phyloP scores from a whole-genome alignment of 2,329 filamentous ascomycete genomes.

The Aspergillus brunneoviolaceus region DNA sequence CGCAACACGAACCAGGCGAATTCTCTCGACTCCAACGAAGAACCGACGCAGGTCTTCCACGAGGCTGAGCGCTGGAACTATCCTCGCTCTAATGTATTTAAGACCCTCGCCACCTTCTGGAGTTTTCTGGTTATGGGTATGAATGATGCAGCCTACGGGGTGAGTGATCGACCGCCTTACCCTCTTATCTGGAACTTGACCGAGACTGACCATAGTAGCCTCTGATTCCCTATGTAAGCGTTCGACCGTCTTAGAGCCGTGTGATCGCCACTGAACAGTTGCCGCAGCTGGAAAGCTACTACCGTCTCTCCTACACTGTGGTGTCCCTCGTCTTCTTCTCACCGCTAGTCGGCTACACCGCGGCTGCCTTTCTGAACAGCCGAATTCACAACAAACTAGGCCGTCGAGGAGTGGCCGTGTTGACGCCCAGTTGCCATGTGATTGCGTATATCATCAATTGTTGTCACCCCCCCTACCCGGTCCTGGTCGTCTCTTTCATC shows the following conservation, averaged over 20 bases:
- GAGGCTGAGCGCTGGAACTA: slow-evolving; percentile 44
- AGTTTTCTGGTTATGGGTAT: slow-evolving; percentile 59
- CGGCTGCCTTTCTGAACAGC: slow-evolving; percentile 49
- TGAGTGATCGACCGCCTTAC: slow-evolving; percentile 32
- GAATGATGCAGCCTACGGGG: slow-evolving; percentile 60
- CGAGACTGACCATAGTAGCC: slow-evolving; percentile 22
- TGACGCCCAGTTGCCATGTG: slow-evolving; percentile 56
- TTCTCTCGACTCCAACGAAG: background rate
- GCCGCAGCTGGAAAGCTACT: slow-evolving; percentile 47
- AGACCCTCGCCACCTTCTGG: slow-evolving; percentile 56
- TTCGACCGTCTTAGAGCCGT: background rate
- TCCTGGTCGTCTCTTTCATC: slow-evolving; percentile 42
- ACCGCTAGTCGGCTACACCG: slow-evolving; percentile 49
- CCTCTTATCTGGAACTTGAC: background rate
- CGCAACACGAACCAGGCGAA: background rate
- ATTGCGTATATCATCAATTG: slow-evolving; percentile 39
- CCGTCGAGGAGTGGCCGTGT: slow-evolving; percentile 68
- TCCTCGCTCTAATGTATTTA: slow-evolving; percentile 50
- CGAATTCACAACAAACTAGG: slow-evolving; percentile 50
- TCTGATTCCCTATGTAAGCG: slow-evolving; percentile 53
- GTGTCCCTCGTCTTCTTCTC: slow-evolving; percentile 52
- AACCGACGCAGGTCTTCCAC: background rate
- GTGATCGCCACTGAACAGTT: background rate
- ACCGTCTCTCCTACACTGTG: slow-evolving; percentile 49
- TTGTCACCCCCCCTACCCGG: slow-evolving; percentile 43